Evolutionary conservation across 2,329 filamentous ascomycete species (phyloP), one percentile per base, ranked within the genome.

Genomic region (Hortaea werneckii): DNA sequence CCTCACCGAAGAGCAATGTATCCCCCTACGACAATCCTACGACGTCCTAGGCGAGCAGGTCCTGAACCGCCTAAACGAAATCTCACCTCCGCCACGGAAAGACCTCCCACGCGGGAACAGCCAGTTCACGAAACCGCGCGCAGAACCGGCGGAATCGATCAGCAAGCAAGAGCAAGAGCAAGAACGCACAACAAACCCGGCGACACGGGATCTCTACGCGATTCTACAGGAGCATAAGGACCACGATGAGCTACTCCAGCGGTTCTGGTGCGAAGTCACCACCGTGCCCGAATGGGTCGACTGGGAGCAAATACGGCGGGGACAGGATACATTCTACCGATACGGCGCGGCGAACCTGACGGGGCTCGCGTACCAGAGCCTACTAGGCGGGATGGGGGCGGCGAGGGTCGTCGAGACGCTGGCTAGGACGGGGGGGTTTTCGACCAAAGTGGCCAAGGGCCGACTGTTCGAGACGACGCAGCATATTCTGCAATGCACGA

Each of bases 281-380:
- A 79, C 74, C 0, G 65, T 87, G 4, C 85, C 85, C 0, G 70
- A 76, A 1, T 89, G 84, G 83, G 85, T 89, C 2, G 79, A 88
- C 59, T 89, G 83, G 84, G 75, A 75, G 1, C 83, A 87, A 58
- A 82, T 90, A 46, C 70, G 74, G 49, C 72, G 85, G 56, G 85
- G 85, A 0, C 85, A 90, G 60, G 77, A 84, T 54, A 77, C 87
- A 0, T 87, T 88, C 58, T 88, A 86, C 62, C 77, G 85, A 32
- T 89, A 88, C 62, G 83, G 78, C 12, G 79, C 78, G 0, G 77
- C 82, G 1, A 76, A 76, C 20, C 64, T 87, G 13, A 83, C 80
- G 6, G 79, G 65, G 39, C 73, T 82, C 40, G 76, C 79, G 6
- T 84, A 80, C 58, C 75, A 83, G 52, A 80, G 78, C 5, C 67